A percentile compares a stretch with the other conserved stretches of the same genome.
These are phyloP conservation scores for Gossypium arboreum DNA, from an alignment of 345 rosid genomes.

Conservation along the genomic window DNA sequence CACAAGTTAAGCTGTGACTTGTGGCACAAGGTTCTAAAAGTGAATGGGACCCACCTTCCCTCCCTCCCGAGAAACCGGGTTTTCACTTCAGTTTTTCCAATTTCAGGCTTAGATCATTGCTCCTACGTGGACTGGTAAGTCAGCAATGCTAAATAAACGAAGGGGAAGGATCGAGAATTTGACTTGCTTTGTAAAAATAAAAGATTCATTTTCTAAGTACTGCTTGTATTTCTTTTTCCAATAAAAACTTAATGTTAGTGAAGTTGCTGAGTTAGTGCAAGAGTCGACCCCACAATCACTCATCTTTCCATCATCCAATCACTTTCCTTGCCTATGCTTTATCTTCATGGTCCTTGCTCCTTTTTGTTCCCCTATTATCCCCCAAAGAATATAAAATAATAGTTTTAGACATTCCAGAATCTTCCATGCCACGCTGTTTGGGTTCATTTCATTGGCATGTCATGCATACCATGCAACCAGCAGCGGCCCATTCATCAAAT, in stretches of 20 bases:
- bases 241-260: background rate
- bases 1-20: background rate
- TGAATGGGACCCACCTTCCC: background rate
- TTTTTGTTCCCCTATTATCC: too few relatives aligned
- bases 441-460: background rate
- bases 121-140: background rate
- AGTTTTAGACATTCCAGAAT: background rate
- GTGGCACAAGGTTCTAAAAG: background rate
- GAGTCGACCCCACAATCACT: background rate
- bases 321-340: background rate
- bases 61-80: conserved; percentile 6
- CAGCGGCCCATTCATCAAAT: background rate
- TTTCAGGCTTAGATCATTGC: background rate
- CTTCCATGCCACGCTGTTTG: background rate
- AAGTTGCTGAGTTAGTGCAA: conserved; percentile 1
- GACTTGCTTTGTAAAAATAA: background rate
- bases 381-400: background rate
- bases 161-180: conserved; percentile 10
- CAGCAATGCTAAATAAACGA: background rate
- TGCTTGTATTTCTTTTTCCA: too few relatives aligned
- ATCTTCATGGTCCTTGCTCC: background rate
- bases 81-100: conserved; percentile 6
- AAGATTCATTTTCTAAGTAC: too few relatives aligned
- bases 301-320: background rate
- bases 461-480: background rate